Base-by-base conservation (phyloP, 208 protist genomes). In the Acanthamoeba healyi region DNA sequence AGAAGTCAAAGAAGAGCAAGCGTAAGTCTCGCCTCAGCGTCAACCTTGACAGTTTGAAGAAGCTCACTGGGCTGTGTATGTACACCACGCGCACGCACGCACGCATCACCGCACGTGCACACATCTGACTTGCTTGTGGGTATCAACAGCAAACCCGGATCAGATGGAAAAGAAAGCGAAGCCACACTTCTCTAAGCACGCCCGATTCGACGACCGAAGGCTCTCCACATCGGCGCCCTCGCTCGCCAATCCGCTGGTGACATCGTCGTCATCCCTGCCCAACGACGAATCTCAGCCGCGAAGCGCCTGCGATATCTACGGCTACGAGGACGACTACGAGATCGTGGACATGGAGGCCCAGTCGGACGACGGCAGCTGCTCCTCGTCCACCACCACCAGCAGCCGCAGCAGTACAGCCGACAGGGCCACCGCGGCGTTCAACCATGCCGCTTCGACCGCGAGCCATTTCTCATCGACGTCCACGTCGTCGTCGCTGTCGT, bases 1-100 rank as follows among this genome's bases (percentile, higher is more conserved):
- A 84, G 7, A 79, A 79, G 34, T 0, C 0, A 17, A 79, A 79
- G 70, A 26, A n/a, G 70, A 42, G 9, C 67, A 24, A 32, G 58
- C 58, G 44, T 10, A 84, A 84, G 74, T 84, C 74, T 24, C 74
- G 74, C 26, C 74, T 84, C 17, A 84, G 74, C 44, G 44, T 84
- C 42, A 84, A 84, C 44, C 34, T 84, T 4, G 74, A 84, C 9
- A 29, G 22, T 38, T 24, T 84, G 32, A 54, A 58, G 46, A 84
- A 84, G 74, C 38, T 84, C 38, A 77, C 67, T 2, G 67, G 67
- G 12, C 17, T 77, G 26, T 15, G 63, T 70, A 38, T 1, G 19
- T 22, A 58, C 19, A 12, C 14, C 51, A 58, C 19, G 15, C 51
- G 17, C 51, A 58, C 51, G 15, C 51, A 22, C 51, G 26, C 51